Evolutionary conservation across 2,329 filamentous ascomycete species (phyloP), one percentile per base, ranked within the genome.

Genomic region (Microascus cirrosus): DNA sequence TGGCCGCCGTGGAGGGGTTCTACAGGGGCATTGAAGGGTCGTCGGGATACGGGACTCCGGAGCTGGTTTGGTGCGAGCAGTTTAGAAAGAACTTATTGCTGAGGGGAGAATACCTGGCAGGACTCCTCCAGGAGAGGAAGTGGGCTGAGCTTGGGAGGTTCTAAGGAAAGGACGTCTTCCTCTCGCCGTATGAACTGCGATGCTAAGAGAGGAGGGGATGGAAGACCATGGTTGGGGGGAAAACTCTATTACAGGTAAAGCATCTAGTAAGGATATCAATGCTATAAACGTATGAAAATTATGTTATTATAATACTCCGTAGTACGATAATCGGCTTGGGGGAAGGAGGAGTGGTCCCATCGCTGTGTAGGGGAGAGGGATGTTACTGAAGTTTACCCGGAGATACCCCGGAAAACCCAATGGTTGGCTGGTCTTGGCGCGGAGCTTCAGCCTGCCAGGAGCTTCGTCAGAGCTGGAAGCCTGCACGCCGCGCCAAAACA

Each of bases 51-150:
- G 74, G 72, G 3, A 61, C 74, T 28, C 64, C 77, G 34, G 77
- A 79, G 65, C 62, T 76, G 13, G 64, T 77, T 60, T 80, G 77
- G 77, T 73, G 78, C 45, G 73, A 76, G 8, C 69, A 64, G 2
- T 79, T 79, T 61, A 68, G 70, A 50, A 64, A 62, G 32, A 66
- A 73, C 11, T 59, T 80, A 59, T 58, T 63, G 34, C 65, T 62
- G 4, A 76, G 73, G 61, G 75, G 74, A 0, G 71, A 76, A 59
- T 68, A 73, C 35, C 67, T 80, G 10, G 68, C 70, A 7, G 65
- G 70, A 18, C 67, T 71, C 18, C 61, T 77, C 48, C 71, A 71
- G 63, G 68, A 61, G 32, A 71, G 69, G 61, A 64, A 59, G 28
- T 79, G 75, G 76, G 59, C 64, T n/a, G 69, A 73, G 58, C 59